Percentiles rank a stretch among this genome's conserved stretches.
phyloP scores from a whole-genome alignment of 345 rosid genomes.

The Kandelia obovata region DNA sequence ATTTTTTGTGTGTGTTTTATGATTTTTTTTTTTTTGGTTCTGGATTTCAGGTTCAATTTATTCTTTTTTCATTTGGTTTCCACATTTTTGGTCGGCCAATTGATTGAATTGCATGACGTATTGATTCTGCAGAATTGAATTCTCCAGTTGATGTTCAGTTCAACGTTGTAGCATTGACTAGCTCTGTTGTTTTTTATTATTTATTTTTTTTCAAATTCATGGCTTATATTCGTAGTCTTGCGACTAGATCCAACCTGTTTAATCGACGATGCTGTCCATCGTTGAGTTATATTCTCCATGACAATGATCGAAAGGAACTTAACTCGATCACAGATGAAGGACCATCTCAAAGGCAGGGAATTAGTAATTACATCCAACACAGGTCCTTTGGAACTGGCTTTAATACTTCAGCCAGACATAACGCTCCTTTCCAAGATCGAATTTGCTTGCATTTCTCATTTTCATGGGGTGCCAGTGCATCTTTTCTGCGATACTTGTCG shows the following conservation, averaged over 20 bases:
- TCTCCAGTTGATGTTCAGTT: no score
- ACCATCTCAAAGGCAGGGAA: constrained; percentile 27
- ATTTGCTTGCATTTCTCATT: constrained; percentile 29
- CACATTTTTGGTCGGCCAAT: no score
- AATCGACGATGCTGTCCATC: constrained; percentile 36
- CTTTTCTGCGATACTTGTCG: constrained; percentile 57
- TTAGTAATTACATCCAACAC: constrained; percentile 33
- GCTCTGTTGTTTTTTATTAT: no score
- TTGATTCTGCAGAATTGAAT: no score
- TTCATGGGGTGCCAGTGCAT: constrained; percentile 32
- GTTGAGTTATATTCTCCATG: constrained; percentile 35
- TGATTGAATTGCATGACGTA: no score
- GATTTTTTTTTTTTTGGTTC: no score
- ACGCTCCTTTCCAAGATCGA: constrained; percentile 22
- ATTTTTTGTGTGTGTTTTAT: no score
- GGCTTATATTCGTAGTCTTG: constrained; percentile 55
- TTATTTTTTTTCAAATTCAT: constrained; percentile 15
- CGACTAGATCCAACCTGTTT: constrained; percentile 41
- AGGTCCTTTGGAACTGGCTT: constrained; percentile 28
- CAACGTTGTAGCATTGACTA: no score
- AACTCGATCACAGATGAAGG: constrained; percentile 19
- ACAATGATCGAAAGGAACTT: constrained; percentile 30
- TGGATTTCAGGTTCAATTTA: no score
- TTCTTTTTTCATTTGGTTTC: no score
- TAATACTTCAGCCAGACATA: constrained; percentile 20